Evolutionary conservation across 139 green algal genomes (phyloP).

Genomic region (Medakamo hakoo): DNA sequence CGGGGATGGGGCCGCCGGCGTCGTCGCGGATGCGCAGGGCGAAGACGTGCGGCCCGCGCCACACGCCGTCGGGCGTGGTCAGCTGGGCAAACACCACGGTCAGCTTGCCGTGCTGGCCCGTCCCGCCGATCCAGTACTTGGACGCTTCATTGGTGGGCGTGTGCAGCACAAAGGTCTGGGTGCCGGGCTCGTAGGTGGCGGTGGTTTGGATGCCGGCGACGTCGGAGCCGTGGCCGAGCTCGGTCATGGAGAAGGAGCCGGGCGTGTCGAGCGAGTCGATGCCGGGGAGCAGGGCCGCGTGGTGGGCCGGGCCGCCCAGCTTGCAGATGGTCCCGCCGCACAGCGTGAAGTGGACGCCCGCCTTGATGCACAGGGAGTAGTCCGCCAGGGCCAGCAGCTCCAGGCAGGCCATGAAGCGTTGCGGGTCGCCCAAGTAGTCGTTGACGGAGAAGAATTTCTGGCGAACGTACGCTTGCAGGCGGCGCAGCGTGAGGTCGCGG

Average conservation of each 20-base stretch:
- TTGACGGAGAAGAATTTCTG: slow-evolving; percentile 46
- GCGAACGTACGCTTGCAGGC: slow-evolving; percentile 40
- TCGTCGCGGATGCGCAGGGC: slow-evolving; percentile 70
- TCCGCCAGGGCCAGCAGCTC: slow-evolving; percentile 58
- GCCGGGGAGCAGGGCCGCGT: slow-evolving; percentile 24
- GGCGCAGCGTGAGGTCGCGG: slow-evolving; percentile 53
- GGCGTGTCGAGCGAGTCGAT: slow-evolving; percentile 52
- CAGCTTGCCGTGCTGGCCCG: slow-evolving; percentile 34
- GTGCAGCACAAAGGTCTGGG: slow-evolving; percentile 64
- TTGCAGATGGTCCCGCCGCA: slow-evolving; percentile 43
- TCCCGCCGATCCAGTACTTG: slow-evolving; percentile 67
- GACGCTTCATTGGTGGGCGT: slow-evolving; percentile 57
- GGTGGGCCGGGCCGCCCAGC: slow-evolving; percentile 70
- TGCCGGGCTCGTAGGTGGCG: slow-evolving; percentile 13
- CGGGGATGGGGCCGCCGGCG: slow-evolving; percentile 13
- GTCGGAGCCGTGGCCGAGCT: slow-evolving; percentile 72
- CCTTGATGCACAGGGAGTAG: slow-evolving; percentile 77
- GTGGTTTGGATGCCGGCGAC: slow-evolving; percentile 81
- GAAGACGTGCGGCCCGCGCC: slow-evolving; percentile 79
- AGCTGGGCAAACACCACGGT: slow-evolving; percentile 73
- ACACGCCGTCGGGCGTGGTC: slow-evolving; percentile 43
- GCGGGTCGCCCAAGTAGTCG: slow-evolving; percentile 44
- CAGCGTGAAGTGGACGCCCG: slow-evolving; percentile 74
- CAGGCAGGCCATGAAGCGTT: slow-evolving; percentile 46
- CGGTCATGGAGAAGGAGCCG: slow-evolving; percentile 75